phyloP scores from a whole-genome alignment of 768 basidiomycete genomes.

The Boletus rubropictus region DNA sequence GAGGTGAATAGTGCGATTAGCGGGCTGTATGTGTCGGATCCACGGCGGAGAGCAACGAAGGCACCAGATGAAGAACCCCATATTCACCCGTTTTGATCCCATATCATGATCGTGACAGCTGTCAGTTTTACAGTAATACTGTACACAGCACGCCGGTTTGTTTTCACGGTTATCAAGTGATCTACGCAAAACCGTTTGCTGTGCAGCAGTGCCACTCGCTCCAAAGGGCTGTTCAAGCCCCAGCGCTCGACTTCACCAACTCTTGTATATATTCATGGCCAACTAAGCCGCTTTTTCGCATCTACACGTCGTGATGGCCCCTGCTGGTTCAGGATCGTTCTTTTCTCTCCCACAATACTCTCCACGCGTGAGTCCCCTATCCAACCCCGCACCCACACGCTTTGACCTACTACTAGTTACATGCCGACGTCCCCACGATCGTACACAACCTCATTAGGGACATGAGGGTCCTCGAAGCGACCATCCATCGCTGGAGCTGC shows the following conservation, averaged over 20 bases:
- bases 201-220: background rate
- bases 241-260: background rate
- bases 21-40: constrained; percentile 20
- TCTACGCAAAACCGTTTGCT: background rate
- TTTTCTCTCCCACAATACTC: background rate
- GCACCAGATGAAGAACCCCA: background rate
- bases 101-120: constrained; percentile 12
- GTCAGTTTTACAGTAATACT: background rate
- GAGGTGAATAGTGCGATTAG: constrained; percentile 17
- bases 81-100: constrained; percentile 17
- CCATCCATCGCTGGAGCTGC: constrained; percentile 63
- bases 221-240: background rate
- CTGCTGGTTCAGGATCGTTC: constrained; percentile 10
- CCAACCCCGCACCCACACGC: background rate
- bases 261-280: background rate
- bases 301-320: constrained; percentile 6
- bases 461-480: constrained; percentile 77
- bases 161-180: no score
- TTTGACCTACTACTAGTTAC: background rate
- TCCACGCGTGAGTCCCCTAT: background rate
- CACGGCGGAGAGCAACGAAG: constrained; percentile 12
- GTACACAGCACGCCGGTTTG: no score
- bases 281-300: background rate
- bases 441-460: constrained; percentile 68
- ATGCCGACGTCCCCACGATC: constrained; percentile 49